A percentile compares a stretch with the other conserved stretches of the same genome.
Conservation (phyloP, 2,329 filamentous ascomycete genomes). For the Fusarium guadeloupense region DNA sequence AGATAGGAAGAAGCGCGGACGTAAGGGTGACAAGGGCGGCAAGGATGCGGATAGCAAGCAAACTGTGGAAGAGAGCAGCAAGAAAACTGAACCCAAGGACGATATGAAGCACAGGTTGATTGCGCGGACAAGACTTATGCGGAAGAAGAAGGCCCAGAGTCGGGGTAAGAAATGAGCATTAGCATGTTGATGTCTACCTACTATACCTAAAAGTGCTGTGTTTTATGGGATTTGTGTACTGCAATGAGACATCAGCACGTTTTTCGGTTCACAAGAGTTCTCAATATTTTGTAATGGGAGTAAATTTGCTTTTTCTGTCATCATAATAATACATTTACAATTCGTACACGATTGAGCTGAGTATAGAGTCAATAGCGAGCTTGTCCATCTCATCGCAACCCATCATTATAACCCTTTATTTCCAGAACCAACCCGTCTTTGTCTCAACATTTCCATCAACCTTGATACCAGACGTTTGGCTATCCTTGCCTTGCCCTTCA, state of each 20-base stretch:
- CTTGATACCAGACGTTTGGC: constrained; percentile 13
- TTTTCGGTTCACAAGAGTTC: neutral
- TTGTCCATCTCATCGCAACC: neutral
- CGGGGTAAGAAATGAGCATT: constrained; percentile 46
- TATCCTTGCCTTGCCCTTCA: constrained; percentile 24
- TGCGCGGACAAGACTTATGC: constrained; percentile 81
- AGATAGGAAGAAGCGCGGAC: constrained; percentile 28
- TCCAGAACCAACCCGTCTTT: constrained; percentile 54
- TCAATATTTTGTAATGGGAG: neutral
- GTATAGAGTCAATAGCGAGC: neutral
- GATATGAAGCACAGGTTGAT: constrained; percentile 78
- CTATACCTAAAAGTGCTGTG: constrained; percentile 30
- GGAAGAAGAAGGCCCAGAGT: constrained; percentile 69
- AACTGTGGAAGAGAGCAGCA: constrained; percentile 36
- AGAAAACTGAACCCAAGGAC: constrained; percentile 51
- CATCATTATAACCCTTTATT: no score
- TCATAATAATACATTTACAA: constrained; percentile 16
- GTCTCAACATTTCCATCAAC: constrained; percentile 36
- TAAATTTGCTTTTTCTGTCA: neutral
- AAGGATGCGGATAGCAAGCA: constrained; percentile 16
- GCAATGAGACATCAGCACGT: constrained; percentile 9
- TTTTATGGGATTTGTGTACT: constrained; percentile 5
- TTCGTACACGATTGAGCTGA: constrained; percentile 28
- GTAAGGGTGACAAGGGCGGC: constrained; percentile 28
- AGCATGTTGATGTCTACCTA: constrained; percentile 29